phyloP scores from a whole-genome alignment of 768 basidiomycete genomes.

The Tephrocybe rancida region DNA sequence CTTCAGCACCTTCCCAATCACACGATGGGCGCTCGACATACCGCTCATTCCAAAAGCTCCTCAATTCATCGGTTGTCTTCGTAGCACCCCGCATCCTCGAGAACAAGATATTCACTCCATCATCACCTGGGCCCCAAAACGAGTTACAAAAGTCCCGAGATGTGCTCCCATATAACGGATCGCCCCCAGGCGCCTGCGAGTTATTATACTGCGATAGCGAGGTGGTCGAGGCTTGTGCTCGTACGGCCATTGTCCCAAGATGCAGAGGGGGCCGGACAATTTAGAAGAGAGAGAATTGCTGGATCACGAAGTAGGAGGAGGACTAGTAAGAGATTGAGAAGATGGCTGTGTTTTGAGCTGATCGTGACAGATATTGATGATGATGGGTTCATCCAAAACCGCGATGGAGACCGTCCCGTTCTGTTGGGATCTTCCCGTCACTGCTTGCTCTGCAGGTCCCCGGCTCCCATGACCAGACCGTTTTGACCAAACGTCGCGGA shows the following conservation, averaged over 20 bases:
- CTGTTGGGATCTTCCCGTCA: not conserved
- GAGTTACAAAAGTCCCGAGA: constrained; percentile 88
- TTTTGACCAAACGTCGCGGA: too few relatives aligned
- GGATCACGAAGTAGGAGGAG: not conserved
- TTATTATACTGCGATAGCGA: constrained; percentile 59
- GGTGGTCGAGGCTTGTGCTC: constrained; percentile 71
- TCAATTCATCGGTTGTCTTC: constrained; percentile 87
- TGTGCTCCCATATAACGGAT: constrained; percentile 40
- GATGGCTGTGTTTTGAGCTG: constrained; percentile 16
- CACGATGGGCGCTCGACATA: constrained; percentile 35
- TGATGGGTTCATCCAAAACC: not conserved
- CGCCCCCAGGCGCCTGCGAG: constrained; percentile 51
- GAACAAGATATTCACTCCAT: constrained; percentile 86
- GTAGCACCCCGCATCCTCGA: constrained; percentile 84
- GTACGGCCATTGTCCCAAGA: constrained; percentile 51
- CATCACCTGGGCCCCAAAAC: constrained; percentile 90
- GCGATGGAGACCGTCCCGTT: constrained; percentile 1
- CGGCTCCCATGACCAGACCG: not conserved
- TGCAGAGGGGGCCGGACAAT: not conserved
- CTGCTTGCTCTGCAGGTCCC: not conserved
- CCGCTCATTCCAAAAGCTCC: constrained; percentile 93
- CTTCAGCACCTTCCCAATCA: constrained; percentile 1
- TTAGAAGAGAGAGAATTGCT: not conserved
- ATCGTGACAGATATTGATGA: constrained; percentile 20
- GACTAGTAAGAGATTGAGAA: constrained; percentile 1